Conservation (phyloP, 192 early-diverging fungal species). For the Diversispora epigaea region DNA sequence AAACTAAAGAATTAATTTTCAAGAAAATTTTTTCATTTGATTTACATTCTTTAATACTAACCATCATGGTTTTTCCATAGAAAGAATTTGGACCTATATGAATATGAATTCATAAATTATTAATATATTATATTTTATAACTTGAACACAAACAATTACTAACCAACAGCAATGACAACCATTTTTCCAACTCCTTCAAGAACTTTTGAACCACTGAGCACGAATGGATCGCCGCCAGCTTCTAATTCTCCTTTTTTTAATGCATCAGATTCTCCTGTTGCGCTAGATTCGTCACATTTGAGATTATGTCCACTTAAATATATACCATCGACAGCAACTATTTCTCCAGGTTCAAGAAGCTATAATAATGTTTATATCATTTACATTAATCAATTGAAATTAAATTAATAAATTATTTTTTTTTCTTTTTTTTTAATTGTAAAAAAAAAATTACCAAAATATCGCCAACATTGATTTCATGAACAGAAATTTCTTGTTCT, state of each 20-base stretch:
- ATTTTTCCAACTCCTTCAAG: constrained; percentile 84
- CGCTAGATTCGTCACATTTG: constrained; percentile 82
- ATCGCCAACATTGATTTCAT: constrained; percentile 89
- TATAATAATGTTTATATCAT: background rate
- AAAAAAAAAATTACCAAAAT: constrained; percentile 53
- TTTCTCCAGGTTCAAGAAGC: constrained; percentile 85
- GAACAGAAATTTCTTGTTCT: constrained; percentile 70
- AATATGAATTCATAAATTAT: background rate
- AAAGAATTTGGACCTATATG: constrained; percentile 60
- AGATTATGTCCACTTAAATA: constrained; percentile 78
- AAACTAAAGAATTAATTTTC: background rate
- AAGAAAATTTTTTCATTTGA: background rate
- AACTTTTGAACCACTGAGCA: constrained; percentile 90
- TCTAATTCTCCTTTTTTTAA: constrained; percentile 71
- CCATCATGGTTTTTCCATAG: constrained; percentile 90
- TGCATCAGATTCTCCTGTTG: constrained; percentile 89
- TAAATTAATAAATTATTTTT: too few species aligned
- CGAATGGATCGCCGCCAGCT: constrained; percentile 64
- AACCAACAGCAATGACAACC: constrained; percentile 83
- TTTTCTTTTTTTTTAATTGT: too few species aligned
- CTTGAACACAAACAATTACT: background rate
- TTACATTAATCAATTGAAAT: background rate
- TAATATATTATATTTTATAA: background rate
- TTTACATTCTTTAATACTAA: background rate
- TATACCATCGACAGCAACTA: constrained; percentile 93